Base-by-base conservation (phyloP, 208 protist genomes). In the Leishmania gerbilli region DNA sequence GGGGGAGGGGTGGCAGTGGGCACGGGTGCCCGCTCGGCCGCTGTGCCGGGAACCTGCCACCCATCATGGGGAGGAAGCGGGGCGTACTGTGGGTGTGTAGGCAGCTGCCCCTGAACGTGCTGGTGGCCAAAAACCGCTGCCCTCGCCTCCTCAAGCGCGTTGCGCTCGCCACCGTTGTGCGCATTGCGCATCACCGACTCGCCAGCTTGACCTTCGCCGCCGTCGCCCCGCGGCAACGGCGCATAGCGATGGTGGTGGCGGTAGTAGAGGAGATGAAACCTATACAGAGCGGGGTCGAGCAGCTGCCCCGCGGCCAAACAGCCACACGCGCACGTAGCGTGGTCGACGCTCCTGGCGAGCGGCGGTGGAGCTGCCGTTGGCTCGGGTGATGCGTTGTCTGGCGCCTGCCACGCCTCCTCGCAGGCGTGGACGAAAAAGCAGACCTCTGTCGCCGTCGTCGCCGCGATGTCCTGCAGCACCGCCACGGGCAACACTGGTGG, bases 231-330 rank as follows among this genome's bases (percentile, higher is more conserved):
- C 51, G 4, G 74, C 55, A 64, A 31, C 56, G 74, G 55, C 24
- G 53, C 3, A 31, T 49, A 65, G 21, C 74, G 74, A 47, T 65
- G 40, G 34, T 71, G 60, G 47, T 71, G 62, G 64, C 27, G 62
- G 74, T 86, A 82, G 74, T 82, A 82, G 19, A 56, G 40, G 6
- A 51, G 40, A 67, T 82, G 83, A 65, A 80, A 86, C n/a, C 82
- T 13, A 49, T 79, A 82, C 4, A 80, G 79, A 0, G 56, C 15
- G 34, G 69, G 37, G 69, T 87, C 79, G 24, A 83, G 31, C 34
- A 75, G 72, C 45, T 78, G 69, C 3, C 83, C 83, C 4, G 24
- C 45, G 7, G 72, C 45, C n/a, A 87, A 40, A 45, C 83, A 87
- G 24, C 83, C 83, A 42, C 83, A 87, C 49, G 37, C 40, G 47